phyloP scores from a whole-genome alignment of 2,329 filamentous ascomycete genomes.

The Aureobasidium melanogenum region DNA sequence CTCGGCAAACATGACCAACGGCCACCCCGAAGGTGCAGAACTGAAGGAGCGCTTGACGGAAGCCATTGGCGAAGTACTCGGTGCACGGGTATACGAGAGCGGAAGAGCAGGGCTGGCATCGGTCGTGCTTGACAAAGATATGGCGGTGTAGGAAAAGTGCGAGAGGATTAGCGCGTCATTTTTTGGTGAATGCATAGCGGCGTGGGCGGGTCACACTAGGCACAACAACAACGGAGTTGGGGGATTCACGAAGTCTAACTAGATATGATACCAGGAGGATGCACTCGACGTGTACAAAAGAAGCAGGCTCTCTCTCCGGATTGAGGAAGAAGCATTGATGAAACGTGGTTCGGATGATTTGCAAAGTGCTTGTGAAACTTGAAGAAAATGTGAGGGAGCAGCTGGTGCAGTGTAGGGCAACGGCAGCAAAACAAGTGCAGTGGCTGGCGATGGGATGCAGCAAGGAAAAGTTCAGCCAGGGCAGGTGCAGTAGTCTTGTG shows the following conservation, averaged over 20 bases:
- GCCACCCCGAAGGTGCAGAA: conserved; percentile 31
- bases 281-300: not conserved
- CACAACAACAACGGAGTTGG: conserved; percentile 3
- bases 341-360: conserved; percentile 19
- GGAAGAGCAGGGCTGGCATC: conserved; percentile 29
- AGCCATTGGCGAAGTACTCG: conserved; percentile 29
- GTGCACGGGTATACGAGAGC: conserved; percentile 17
- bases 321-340: conserved; percentile 15
- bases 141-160: conserved; percentile 13
- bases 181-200: conserved; percentile 5
- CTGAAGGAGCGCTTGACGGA: conserved; percentile 31
- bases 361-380: conserved; percentile 21
- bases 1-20: conserved; percentile 27
- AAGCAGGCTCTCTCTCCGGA: not conserved
- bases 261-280: not conserved
- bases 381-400: conserved; percentile 36
- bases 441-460: not conserved
- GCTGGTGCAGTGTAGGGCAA: conserved; percentile 24
- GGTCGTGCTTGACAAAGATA: conserved; percentile 31
- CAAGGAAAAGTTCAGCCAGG: not conserved
- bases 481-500: conserved; percentile 6
- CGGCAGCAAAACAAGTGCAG: not conserved
- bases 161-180: not conserved
- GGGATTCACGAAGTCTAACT: not conserved
- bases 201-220: not conserved